These are phyloP conservation scores for Mesembryanthemum crystallinum DNA, from an alignment of 148 eudicot genomes.

Conservation along the genomic window DNA sequence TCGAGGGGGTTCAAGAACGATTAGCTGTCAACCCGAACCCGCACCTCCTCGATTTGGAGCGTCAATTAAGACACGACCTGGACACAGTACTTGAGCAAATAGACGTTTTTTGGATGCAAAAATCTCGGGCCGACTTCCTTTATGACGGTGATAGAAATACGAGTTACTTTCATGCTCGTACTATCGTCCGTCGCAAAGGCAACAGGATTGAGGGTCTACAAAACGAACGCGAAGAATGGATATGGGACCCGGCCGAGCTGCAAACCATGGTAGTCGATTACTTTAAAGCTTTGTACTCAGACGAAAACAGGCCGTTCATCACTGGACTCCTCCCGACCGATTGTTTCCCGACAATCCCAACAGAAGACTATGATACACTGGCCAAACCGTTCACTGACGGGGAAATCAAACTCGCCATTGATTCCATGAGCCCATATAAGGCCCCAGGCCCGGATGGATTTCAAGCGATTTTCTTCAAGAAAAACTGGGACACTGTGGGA, in stretches of 20 bases:
- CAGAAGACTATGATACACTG: fast-evolving
- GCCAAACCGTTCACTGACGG: no score
- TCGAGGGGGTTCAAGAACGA: neutral
- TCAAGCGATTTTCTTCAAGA: neutral
- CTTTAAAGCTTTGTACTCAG: neutral
- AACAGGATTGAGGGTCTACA: neutral
- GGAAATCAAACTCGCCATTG: neutral
- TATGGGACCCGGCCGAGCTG: neutral
- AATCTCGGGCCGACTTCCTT: neutral
- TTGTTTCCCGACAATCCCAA: neutral
- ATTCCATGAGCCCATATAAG: neutral
- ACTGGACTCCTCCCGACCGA: no score
- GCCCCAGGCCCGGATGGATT: neutral
- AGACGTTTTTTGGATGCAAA: neutral
- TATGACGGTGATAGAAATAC: neutral
- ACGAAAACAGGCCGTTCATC: no score
- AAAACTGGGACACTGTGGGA: neutral
- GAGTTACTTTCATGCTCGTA: neutral
- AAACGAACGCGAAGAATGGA: neutral
- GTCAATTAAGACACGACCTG: neutral
- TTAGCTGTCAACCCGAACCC: neutral
- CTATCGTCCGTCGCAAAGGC: neutral
- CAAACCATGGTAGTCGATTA: neutral
- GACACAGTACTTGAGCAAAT: neutral
- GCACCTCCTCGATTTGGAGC: neutral